Conservation (phyloP, 1,139 yeast genomes). For the Geotrichum macrosporum region DNA sequence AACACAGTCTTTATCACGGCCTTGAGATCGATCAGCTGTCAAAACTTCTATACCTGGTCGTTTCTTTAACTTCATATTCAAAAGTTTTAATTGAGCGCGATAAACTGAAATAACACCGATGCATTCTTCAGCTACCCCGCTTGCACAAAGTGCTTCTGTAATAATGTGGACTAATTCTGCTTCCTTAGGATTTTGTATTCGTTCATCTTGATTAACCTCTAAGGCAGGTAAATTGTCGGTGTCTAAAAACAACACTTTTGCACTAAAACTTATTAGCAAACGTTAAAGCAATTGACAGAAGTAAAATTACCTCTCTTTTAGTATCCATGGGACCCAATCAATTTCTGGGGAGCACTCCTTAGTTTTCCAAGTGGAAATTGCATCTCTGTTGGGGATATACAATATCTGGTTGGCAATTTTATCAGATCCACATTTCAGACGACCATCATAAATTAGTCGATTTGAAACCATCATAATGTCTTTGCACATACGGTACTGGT, state of each 20-base stretch:
- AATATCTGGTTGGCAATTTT: slow-evolving; percentile 57
- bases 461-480: slow-evolving; percentile 86
- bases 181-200: slow-evolving; percentile 67
- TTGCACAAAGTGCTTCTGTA: slow-evolving; percentile 51
- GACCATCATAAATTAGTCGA: slow-evolving; percentile 67
- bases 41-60: slow-evolving; percentile 53
- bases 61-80: slow-evolving; percentile 46
- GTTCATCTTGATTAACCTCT: slow-evolving; percentile 60
- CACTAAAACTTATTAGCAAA: slow-evolving; percentile 28
- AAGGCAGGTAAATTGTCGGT: slow-evolving; percentile 63
- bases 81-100: slow-evolving; percentile 65
- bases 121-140: slow-evolving; percentile 57
- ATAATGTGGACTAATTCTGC: slow-evolving; percentile 60
- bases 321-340: slow-evolving; percentile 46
- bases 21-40: slow-evolving; percentile 95
- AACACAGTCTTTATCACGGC: slow-evolving; percentile 88
- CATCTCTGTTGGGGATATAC: slow-evolving; percentile 42
- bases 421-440: slow-evolving; percentile 68
- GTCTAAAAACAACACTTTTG: slow-evolving; percentile 68
- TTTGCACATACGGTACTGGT: slow-evolving; percentile 88
- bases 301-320: slow-evolving; percentile 38
- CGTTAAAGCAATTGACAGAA: no score
- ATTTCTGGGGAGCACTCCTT: slow-evolving; percentile 8
- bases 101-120: slow-evolving; percentile 90
- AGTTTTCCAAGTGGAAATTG: slow-evolving; percentile 19